Base-by-base conservation (phyloP, 768 basidiomycete species). In the Chalciporus sphaerocephalus region DNA sequence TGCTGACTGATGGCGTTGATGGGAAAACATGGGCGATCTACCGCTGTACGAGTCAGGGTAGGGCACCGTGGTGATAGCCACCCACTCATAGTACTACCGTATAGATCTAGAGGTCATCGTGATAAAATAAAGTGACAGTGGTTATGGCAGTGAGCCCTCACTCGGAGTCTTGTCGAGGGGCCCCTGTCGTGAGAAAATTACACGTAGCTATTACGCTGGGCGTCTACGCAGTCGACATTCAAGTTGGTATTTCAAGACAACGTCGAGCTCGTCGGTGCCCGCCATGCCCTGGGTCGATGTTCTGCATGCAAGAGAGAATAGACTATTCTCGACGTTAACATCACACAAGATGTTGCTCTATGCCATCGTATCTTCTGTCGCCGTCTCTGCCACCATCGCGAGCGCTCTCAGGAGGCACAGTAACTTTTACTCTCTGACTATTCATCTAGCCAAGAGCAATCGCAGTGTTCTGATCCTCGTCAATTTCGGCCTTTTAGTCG, bases 391-490 rank as follows among this genome's bases (percentile, higher is more conserved):
- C 16, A 85, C 88, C 21, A 74, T 97, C 49, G 67, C 76, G 39
- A 90, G 87, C 66, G 92, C 92, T 10, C 76, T 92, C 59, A 78
- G 82, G 57, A 83, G 77, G 42, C 78, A 94, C 57, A 84, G 83
- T 58, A 96, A 93, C 71, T 97, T 97, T 70, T 99, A 94, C 64
- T 86, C 93, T 13, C 86, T 95, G 3, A 81, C 90, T 23, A 91
- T 99, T 3, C 87, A 85, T 59, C 78, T 99, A n/a, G 87, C 91
- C 5, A 88, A 87, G 69, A 94, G 91, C 61, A 92, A 84, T 59
- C 82, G 91, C n/a, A 92, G 90, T 55, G 81, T 94, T 43, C 71
- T 99, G 71, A 80, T 92, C 27, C 72, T 99, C 36, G 90, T 87
- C 53, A 99, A 99, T 67, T 95, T 94, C 60, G 81, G 81, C 6